Conservation (phyloP, 169 alveolate species). For the Theileria luwenshuni region DNA sequence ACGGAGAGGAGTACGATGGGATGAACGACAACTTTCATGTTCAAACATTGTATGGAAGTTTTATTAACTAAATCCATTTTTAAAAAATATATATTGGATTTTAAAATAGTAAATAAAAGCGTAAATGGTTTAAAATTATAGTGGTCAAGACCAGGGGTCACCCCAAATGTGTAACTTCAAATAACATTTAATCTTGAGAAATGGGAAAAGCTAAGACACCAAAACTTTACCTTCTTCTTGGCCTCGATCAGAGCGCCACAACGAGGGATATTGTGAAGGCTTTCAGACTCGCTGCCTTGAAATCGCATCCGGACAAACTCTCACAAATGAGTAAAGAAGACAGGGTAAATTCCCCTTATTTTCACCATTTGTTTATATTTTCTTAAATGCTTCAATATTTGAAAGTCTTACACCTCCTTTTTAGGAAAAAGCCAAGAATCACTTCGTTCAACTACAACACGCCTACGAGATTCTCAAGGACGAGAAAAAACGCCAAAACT, state of each 20-base stretch:
- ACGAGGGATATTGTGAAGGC: slow-evolving; percentile 89
- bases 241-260: slow-evolving; percentile 75
- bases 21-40: slow-evolving; percentile 88
- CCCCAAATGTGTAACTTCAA: slow-evolving; percentile 38
- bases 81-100: slow-evolving; percentile 52
- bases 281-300: slow-evolving; percentile 86
- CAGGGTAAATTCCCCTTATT: slow-evolving; percentile 14
- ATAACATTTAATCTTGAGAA: background rate
- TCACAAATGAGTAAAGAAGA: slow-evolving; percentile 37
- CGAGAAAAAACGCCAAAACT: slow-evolving; percentile 66
- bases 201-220: slow-evolving; percentile 13
- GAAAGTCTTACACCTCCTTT: background rate
- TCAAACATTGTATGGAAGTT: slow-evolving; percentile 56
- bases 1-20: slow-evolving; percentile 96
- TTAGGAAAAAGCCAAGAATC: slow-evolving; percentile 67
- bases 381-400: background rate
- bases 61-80: slow-evolving; percentile 59
- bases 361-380: background rate
- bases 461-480: slow-evolving; percentile 78
- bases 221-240: slow-evolving; percentile 76
- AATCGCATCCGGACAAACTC: slow-evolving; percentile 91
- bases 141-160: slow-evolving; percentile 13
- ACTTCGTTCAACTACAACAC: slow-evolving; percentile 73
- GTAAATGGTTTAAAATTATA: background rate
- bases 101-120: slow-evolving; percentile 7